A percentile compares a stretch with the other conserved stretches of the same genome.
Conservation (phyloP, 371 early-diverging fungal genomes). For the Syncephalastrum sp. region DNA sequence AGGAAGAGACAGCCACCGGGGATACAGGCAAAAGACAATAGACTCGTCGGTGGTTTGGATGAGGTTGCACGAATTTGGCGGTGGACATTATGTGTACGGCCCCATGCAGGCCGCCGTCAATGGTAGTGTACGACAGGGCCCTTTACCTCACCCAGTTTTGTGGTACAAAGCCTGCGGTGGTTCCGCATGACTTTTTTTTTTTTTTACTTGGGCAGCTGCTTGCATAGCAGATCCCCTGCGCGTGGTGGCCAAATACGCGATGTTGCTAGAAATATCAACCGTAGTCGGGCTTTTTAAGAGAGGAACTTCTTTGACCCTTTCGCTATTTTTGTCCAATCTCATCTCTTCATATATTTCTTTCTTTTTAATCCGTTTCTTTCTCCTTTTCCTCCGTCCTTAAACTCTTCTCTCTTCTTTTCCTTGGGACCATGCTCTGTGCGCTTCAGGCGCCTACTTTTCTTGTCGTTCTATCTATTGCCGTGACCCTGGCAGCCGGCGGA, state of each 20-base stretch:
- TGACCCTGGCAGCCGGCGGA: slow-evolving; percentile 1
- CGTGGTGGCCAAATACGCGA: too few relatives aligned
- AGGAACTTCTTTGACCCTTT: neutral
- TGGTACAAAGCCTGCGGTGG: too few relatives aligned
- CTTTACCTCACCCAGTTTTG: too few relatives aligned
- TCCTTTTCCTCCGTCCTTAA: neutral
- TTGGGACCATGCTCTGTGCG: slow-evolving; percentile 7
- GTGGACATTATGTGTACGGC: too few relatives aligned
- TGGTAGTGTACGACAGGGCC: too few relatives aligned
- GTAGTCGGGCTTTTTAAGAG: neutral
- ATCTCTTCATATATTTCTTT: slow-evolving; percentile 1
- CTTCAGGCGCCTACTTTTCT: too few relatives aligned
- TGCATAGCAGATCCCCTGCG: neutral
- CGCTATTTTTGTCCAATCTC: neutral
- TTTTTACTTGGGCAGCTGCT: neutral
- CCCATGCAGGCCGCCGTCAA: too few relatives aligned
- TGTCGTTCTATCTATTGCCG: slow-evolving; percentile 10
- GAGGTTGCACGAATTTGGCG: too few relatives aligned
- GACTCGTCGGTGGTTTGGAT: too few relatives aligned
- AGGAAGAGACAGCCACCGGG: too few relatives aligned
- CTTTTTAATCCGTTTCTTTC: neutral
- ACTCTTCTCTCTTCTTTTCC: neutral
- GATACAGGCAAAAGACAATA: slow-evolving; percentile 2
- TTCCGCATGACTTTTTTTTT: neutral
- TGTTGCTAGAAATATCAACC: neutral